A percentile compares a stretch with the other conserved stretches of the same genome.
These are phyloP conservation scores for Talaromyces proteolyticus DNA, from an alignment of 495 filamentous ascomycete species.

Conservation along the genomic window DNA sequence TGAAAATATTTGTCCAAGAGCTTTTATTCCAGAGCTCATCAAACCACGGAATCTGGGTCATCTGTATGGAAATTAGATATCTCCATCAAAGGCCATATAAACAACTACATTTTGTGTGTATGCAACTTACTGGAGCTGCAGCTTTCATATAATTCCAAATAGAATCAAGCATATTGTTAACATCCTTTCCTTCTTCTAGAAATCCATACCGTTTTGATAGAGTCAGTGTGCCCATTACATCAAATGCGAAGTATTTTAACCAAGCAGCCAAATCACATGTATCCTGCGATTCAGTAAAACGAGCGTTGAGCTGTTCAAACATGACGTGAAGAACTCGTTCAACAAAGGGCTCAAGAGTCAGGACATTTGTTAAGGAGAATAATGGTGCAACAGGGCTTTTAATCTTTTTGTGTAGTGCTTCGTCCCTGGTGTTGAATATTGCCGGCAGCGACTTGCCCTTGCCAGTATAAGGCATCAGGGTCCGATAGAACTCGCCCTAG, in stretches of 20 bases:
- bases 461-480: constrained; percentile 12
- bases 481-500: constrained; percentile 27
- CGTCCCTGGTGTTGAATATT: constrained; percentile 33
- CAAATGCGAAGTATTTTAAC: constrained; percentile 43
- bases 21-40: no score
- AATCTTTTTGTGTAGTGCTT: constrained; percentile 29
- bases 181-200: constrained; percentile 27
- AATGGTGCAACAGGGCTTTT: constrained; percentile 31
- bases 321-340: constrained; percentile 23
- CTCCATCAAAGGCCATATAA: no score
- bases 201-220: constrained; percentile 35
- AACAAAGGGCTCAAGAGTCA: constrained; percentile 25
- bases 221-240: constrained; percentile 32
- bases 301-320: constrained; percentile 23
- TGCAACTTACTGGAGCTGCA: constrained; percentile 17
- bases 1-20: no score
- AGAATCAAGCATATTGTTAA: constrained; percentile 28
- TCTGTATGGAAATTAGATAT: no score
- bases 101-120: no score
- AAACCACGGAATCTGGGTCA: no score
- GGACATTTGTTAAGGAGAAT: constrained; percentile 27
- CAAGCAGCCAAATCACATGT: constrained; percentile 34
- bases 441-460: constrained; percentile 19
- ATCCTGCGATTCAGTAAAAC: constrained; percentile 16
- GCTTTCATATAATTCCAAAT: constrained; percentile 19